Conservation (phyloP, 2,329 filamentous ascomycete species). For the Colletotrichum shisoi region DNA sequence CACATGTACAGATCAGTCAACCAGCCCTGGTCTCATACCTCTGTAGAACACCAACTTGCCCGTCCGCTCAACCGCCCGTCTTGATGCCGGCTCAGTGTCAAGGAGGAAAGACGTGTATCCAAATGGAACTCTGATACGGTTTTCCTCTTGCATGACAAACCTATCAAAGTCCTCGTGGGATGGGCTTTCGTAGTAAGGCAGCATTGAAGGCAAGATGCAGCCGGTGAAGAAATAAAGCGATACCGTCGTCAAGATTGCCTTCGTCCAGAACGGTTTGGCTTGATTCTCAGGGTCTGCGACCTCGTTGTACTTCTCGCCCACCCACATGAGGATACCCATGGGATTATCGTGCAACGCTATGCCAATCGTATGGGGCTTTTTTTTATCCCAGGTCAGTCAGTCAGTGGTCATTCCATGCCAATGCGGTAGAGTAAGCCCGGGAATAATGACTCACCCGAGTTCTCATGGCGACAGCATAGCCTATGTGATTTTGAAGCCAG, state of each 20-base stretch:
- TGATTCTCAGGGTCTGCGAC: constrained; percentile 33
- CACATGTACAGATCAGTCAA: neutral
- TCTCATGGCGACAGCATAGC: constrained; percentile 53
- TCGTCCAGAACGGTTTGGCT: constrained; percentile 36
- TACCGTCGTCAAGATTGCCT: constrained; percentile 38
- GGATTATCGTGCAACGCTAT: constrained; percentile 54
- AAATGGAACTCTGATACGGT: constrained; percentile 40
- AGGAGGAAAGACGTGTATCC: constrained; percentile 39
- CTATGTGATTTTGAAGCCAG: constrained; percentile 51
- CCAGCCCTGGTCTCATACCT: constrained; percentile 16
- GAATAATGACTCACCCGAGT: constrained; percentile 43
- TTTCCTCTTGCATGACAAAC: constrained; percentile 34
- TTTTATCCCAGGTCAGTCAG: neutral
- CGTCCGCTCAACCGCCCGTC: constrained; percentile 37
- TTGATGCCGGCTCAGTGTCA: constrained; percentile 36
- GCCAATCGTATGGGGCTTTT: constrained; percentile 53
- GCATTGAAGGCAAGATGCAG: constrained; percentile 41
- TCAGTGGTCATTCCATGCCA: too few relatives aligned
- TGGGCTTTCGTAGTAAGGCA: constrained; percentile 39
- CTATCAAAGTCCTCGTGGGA: constrained; percentile 37
- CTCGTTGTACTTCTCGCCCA: constrained; percentile 52
- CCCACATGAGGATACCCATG: constrained; percentile 53
- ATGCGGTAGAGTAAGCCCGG: neutral
- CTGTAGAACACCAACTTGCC: constrained; percentile 40
- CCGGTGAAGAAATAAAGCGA: constrained; percentile 44